Evolutionary conservation across 2,329 filamentous ascomycete genomes (phyloP).

Genomic region (Hypoxylon sp.): DNA sequence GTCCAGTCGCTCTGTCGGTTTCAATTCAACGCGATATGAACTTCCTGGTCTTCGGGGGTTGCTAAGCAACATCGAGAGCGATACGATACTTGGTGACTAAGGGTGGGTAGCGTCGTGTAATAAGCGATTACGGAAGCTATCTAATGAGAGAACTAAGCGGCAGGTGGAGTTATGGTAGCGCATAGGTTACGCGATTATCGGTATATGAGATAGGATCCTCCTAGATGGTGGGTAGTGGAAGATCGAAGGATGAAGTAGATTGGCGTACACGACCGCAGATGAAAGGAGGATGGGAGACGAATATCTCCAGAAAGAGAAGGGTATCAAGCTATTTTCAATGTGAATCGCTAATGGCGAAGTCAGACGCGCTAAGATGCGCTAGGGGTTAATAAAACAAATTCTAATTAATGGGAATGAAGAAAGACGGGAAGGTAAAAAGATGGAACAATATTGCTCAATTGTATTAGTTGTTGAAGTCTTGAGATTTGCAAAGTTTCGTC

Average conservation of each 20-base stretch:
- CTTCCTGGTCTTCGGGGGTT: not conserved
- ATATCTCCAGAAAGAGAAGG: not conserved
- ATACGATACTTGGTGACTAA: not conserved
- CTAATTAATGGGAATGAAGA: not conserved
- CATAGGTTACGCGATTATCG: not conserved
- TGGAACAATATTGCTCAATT: not conserved
- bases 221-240: not conserved
- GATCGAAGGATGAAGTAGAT: not conserved
- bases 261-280: constrained; percentile 1
- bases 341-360: not conserved
- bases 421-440: not conserved
- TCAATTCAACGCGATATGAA: not conserved
- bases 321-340: not conserved
- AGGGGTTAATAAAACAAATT: not conserved
- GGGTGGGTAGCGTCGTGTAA: not conserved
- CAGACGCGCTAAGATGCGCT: not conserved
- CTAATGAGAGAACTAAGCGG: not conserved
- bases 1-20: not conserved
- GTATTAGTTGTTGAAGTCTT: not conserved
- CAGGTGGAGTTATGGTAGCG: not conserved
- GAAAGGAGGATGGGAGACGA: not conserved
- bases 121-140: not conserved
- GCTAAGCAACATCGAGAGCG: constrained; percentile 3
- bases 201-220: not conserved
- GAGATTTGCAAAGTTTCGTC: not conserved